These are phyloP conservation scores for Ophiocordyceps robertsii DNA, from an alignment of 2,329 filamentous ascomycete genomes.

Conservation along the genomic window DNA sequence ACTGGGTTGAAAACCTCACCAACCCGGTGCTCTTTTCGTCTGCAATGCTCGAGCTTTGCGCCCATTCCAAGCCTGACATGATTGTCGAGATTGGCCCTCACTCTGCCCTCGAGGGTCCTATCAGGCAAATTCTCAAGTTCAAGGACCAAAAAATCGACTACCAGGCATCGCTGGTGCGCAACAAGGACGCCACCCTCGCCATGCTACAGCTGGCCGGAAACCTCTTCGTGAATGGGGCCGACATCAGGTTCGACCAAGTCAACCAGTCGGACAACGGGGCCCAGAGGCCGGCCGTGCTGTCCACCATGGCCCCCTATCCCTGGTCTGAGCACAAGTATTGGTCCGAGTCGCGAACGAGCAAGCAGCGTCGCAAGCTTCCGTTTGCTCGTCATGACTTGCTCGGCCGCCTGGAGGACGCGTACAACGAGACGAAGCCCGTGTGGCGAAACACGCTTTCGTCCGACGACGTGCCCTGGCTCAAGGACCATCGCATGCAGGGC, in stretches of 20 bases:
- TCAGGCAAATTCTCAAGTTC: slow-evolving; percentile 27
- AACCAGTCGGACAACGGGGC: neutral
- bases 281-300: slow-evolving; percentile 27
- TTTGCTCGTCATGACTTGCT: slow-evolving; percentile 30
- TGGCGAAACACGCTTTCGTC: slow-evolving; percentile 34
- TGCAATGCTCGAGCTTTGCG: neutral
- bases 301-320: slow-evolving; percentile 31
- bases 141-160: slow-evolving; percentile 21
- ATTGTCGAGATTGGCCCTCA: neutral
- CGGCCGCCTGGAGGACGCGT: slow-evolving; percentile 28
- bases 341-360: slow-evolving; percentile 30
- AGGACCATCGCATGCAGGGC: slow-evolving; percentile 44
- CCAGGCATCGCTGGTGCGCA: slow-evolving; percentile 32
- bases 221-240: slow-evolving; percentile 27
- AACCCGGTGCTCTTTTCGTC: neutral
- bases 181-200: slow-evolving; percentile 33
- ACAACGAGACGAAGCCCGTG: slow-evolving; percentile 28
- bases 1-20: slow-evolving; percentile 29
- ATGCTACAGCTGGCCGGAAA: slow-evolving; percentile 28
- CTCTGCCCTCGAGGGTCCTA: neutral
- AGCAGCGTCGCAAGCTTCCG: slow-evolving; percentile 25
- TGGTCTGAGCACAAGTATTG: slow-evolving; percentile 35
- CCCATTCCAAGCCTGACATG: neutral
- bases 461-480: slow-evolving; percentile 40
- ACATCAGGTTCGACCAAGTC: too few species aligned